Base-by-base conservation (phyloP, 345 rosid species). In the Diplotaxis tenuifolia region DNA sequence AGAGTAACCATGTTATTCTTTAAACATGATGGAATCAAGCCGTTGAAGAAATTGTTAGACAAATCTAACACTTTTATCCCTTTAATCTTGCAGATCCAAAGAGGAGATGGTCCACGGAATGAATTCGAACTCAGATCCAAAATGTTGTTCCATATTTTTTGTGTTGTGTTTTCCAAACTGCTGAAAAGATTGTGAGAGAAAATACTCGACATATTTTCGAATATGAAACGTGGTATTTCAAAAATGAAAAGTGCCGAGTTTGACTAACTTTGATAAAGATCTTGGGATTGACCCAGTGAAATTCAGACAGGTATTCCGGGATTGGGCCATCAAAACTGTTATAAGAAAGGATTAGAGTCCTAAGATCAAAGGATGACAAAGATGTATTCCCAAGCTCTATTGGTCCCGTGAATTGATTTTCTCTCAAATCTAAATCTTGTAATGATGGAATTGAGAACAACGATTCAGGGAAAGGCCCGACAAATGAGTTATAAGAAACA, bases 31-130 rank as follows among this genome's bases (percentile, higher is more conserved):
- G 85, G 88, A 15, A 85, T 62, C 0, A 0, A 2, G 18, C 7
- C n/a, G n/a, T n/a, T n/a, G n/a, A n/a, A n/a, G n/a, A n/a, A n/a
- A n/a, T n/a, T n/a, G n/a, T n/a, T n/a, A 4, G 92, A 87, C 49
- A 83, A 27, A 47, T 83, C 82, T 38, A 87, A 78, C 6, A 84
- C 59, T 19, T 4, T 0, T 1, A 84, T 76, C 45, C 0, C 3
- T 6, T 1, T 4, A 11, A 59, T 70, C 3, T 2, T n/a, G n/a
- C n/a, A n/a, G n/a, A n/a, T n/a, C n/a, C n/a, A n/a, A n/a, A n/a
- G n/a, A n/a, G n/a, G n/a, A n/a, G n/a, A n/a, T n/a, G n/a, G n/a
- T n/a, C n/a, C n/a, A n/a, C n/a, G n/a, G n/a, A n/a, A n/a, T n/a
- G 62, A 36, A 18, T 72, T 72, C 0, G 63, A 72, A 53, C 4